A percentile compares a stretch with the other conserved stretches of the same genome.
phyloP scores from a whole-genome alignment of 164 flowering plant genomes.

The Chimonanthus praecox region DNA sequence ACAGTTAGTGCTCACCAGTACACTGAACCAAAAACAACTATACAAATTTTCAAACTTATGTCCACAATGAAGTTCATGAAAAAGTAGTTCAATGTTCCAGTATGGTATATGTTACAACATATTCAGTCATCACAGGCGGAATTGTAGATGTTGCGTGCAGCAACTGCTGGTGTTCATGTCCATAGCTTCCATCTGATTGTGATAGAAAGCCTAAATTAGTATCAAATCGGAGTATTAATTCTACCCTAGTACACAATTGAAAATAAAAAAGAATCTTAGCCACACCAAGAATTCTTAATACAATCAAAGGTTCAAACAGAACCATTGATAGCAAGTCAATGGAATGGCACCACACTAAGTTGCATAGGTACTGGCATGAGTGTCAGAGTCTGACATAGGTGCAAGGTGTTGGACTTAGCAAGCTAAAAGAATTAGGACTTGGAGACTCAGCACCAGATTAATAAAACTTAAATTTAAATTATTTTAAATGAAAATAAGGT shows the following conservation, averaged over 20 bases:
- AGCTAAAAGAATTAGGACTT: no score
- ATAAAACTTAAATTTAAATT: background rate
- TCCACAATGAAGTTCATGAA: background rate
- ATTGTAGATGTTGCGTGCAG: conserved; percentile 36
- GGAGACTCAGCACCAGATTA: background rate
- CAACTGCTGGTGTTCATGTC: conserved; percentile 26
- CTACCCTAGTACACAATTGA: background rate
- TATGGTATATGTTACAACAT: conserved; percentile 51
- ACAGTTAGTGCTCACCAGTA: background rate
- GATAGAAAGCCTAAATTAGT: conserved; percentile 7
- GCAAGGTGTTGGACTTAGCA: no score
- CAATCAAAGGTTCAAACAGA: no score
- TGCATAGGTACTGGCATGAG: background rate
- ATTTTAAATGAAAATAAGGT: no score
- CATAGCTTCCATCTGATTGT: conserved; percentile 31
- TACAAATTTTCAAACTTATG: background rate
- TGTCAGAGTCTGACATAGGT: no score
- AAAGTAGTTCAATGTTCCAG: conserved; percentile 57
- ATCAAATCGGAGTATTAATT: background rate
- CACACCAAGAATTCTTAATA: no score
- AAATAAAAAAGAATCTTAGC: no score
- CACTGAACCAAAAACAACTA: background rate
- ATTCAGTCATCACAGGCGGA: conserved; percentile 34
- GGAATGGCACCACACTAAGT: background rate
- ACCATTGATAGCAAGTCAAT: background rate